Base-by-base conservation (phyloP, 257 asterid species). In the Nyctanthes arbortristis region DNA sequence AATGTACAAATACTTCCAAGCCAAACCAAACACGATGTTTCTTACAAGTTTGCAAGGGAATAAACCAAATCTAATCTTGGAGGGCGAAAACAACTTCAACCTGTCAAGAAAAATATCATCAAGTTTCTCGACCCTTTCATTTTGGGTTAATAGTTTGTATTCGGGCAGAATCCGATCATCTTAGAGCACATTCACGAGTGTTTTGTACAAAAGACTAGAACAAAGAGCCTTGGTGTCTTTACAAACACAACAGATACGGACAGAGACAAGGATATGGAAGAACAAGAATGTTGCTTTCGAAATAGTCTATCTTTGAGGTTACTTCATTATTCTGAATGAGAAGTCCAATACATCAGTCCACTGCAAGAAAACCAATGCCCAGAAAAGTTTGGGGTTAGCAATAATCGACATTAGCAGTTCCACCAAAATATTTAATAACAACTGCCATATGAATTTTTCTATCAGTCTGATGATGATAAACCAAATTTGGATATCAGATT, bases 341-440 rank as follows among this genome's bases (percentile, higher is more conserved):
- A 85, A 13, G 84, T 75, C 88, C 91, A 85, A 65, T 80, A 83
- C 24, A 83, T 81, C 79, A 85, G 78, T 49, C 91, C 88, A 70
- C 91, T 83, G 91, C 82, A 78, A 36, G 61, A 55, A 61, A 20
- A 54, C 30, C 40, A 32, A 32, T 32, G 35, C 4, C 35, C 35
- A 32, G 35, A 32, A 32, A 32, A 32, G 35, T 4, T 4, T 0
- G 35, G 35, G 35, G 7, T 4, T 32, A 7, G 35, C 7, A 32
- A 32, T 3, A 4, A 32, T 3, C 7, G 7, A 2, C 35, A 32
- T 3, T 3, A 32, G 35, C 35, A 32, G 7, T 32, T 3, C 35
- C n/a, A n/a, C n/a, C n/a, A n/a, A n/a, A n/a, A n/a, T n/a, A n/a
- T n/a, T n/a, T n/a, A n/a, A n/a, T n/a, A n/a, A n/a, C n/a, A n/a